Conservation (phyloP, 129 eudicot species). For the Apium graveolens region DNA sequence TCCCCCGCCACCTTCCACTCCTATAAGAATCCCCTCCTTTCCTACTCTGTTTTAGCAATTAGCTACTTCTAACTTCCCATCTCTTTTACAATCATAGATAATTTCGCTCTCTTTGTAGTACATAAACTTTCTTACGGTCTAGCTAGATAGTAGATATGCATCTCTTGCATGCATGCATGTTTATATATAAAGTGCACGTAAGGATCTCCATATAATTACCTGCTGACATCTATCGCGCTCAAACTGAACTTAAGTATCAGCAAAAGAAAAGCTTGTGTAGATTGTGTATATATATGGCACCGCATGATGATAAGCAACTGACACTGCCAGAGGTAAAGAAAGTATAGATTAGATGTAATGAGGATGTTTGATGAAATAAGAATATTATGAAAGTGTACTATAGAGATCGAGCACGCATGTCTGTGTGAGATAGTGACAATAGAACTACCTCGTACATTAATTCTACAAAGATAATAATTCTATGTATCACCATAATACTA, state of each 20-base stretch:
- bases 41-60: not conserved
- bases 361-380: not conserved
- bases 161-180: conserved; percentile 5
- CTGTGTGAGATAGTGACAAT: not conserved
- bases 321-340: not conserved
- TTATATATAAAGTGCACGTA: not conserved
- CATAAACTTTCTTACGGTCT: not conserved
- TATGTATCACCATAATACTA: not conserved
- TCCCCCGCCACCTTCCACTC: conserved; percentile 29
- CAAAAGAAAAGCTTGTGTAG: not conserved
- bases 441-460: not conserved
- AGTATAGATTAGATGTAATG: not conserved
- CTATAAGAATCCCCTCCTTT: conserved; percentile 13
- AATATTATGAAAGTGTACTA: not conserved
- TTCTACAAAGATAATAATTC: no score
- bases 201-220: not conserved
- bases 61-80: not conserved
- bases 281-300: not conserved
- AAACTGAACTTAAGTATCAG: not conserved
- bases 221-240: not conserved
- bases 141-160: not conserved
- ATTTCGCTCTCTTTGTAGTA: not conserved
- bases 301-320: not conserved
- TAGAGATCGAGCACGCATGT: not conserved
- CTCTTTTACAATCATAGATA: not conserved